These are phyloP conservation scores for Colletotrichum spaethianum DNA, from an alignment of 2,329 filamentous ascomycete genomes.

Conservation along the genomic window DNA sequence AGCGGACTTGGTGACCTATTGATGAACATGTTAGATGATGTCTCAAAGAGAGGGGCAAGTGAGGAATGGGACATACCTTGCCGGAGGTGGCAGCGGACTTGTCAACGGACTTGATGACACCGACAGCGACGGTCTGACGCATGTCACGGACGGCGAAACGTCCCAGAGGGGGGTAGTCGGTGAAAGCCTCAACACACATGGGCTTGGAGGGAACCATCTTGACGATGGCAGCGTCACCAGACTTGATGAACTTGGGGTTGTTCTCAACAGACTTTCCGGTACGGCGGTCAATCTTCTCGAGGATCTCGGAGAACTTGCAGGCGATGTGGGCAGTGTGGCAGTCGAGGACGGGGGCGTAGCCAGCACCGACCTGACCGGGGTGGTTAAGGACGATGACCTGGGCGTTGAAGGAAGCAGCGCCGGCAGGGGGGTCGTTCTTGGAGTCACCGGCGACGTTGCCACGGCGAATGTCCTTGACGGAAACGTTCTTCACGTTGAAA, in stretches of 20 bases:
- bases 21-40: slow-evolving; percentile 4
- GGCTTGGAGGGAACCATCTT: slow-evolving; percentile 99
- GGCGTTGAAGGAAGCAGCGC: slow-evolving; percentile 94
- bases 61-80: slow-evolving; percentile 66
- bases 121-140: slow-evolving; percentile 90
- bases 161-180: slow-evolving; percentile 98
- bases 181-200: slow-evolving; percentile 99
- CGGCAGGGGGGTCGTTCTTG: slow-evolving; percentile 98
- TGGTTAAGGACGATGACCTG: slow-evolving; percentile 99
- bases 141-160: slow-evolving; percentile 99
- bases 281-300: slow-evolving; percentile 99
- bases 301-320: slow-evolving; percentile 99
- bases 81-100: slow-evolving; percentile 71
- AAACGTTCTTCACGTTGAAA: slow-evolving; percentile 99
- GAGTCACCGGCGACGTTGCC: slow-evolving; percentile 99
- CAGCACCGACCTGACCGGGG: slow-evolving; percentile 98
- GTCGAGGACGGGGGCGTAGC: slow-evolving; percentile 98
- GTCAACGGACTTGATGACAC: slow-evolving; percentile 92
- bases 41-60: slow-evolving; percentile 24
- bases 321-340: slow-evolving; percentile 99
- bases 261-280: slow-evolving; percentile 97
- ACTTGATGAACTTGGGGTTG: slow-evolving; percentile 99
- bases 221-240: slow-evolving; percentile 99
- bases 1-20: slow-evolving; percentile 75
- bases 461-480: slow-evolving; percentile 99